These are phyloP conservation scores for Candida nanaspora DNA, from an alignment of 805 yeast species.

Conservation along the genomic window DNA sequence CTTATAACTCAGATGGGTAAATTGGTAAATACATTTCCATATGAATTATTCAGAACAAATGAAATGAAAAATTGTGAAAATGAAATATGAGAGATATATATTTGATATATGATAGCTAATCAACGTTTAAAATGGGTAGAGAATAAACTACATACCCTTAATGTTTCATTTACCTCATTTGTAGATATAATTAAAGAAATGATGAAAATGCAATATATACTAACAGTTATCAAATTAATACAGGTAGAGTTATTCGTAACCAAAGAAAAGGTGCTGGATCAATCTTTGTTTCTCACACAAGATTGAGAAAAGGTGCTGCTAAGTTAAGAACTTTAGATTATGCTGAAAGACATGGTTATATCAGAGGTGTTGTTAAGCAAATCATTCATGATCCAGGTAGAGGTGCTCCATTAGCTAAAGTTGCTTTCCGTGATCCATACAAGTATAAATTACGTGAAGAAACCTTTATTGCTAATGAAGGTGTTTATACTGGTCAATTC, in stretches of 20 bases:
- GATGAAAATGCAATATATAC: too few species aligned
- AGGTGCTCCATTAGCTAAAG: slow-evolving; percentile 99
- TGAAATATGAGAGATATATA: too few species aligned
- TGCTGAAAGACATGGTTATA: slow-evolving; percentile 99
- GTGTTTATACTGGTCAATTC: slow-evolving; percentile 99
- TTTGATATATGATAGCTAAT: too few species aligned
- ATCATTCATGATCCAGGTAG: slow-evolving; percentile 99
- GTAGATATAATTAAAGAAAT: too few species aligned
- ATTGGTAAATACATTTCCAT: too few species aligned
- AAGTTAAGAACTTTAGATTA: slow-evolving; percentile 98
- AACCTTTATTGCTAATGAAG: slow-evolving; percentile 98
- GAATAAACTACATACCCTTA: too few species aligned
- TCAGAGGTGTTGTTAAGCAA: slow-evolving; percentile 98
- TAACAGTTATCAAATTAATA: too few species aligned
- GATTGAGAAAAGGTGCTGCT: slow-evolving; percentile 99
- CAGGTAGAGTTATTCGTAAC: slow-evolving; percentile 99
- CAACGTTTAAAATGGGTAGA: too few species aligned
- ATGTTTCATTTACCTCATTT: too few species aligned
- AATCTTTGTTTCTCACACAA: slow-evolving; percentile 99
- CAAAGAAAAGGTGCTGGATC: slow-evolving; percentile 99
- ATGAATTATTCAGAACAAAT: too few species aligned
- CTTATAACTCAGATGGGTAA: too few species aligned
- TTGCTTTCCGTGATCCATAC: slow-evolving; percentile 99
- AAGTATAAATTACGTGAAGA: slow-evolving; percentile 96
- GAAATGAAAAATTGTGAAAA: too few species aligned